Conservation (phyloP, 495 filamentous ascomycete genomes). For the Aspergillus hancockii region DNA sequence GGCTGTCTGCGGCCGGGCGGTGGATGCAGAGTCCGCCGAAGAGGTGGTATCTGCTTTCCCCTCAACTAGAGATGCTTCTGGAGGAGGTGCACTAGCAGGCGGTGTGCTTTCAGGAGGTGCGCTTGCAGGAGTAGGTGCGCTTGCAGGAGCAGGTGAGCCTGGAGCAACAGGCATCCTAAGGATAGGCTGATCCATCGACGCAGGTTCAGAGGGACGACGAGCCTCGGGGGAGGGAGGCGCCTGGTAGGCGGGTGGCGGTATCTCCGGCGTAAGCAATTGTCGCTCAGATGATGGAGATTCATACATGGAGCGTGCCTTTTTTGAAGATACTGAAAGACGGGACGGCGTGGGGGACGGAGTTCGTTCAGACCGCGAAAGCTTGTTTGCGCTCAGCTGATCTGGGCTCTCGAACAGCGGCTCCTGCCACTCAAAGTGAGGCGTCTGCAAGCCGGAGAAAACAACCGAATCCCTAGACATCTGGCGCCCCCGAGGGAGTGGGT, state of each 20-base stretch:
- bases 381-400: slow-evolving; percentile 34
- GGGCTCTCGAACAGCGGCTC: slow-evolving; percentile 55
- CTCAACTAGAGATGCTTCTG: slow-evolving; percentile 26
- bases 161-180: background rate
- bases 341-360: slow-evolving; percentile 38
- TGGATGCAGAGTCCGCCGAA: slow-evolving; percentile 67
- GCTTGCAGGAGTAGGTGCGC: slow-evolving; percentile 28
- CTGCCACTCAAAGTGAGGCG: slow-evolving; percentile 62
- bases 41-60: slow-evolving; percentile 52
- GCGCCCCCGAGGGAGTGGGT: slow-evolving; percentile 78
- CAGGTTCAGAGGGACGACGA: slow-evolving; percentile 14
- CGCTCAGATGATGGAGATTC: slow-evolving; percentile 29
- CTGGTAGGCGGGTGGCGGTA: slow-evolving; percentile 14
- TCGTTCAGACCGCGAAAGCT: slow-evolving; percentile 36
- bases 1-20: slow-evolving; percentile 58
- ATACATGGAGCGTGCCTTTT: slow-evolving; percentile 39
- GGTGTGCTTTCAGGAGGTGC: too few relatives aligned
- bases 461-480: slow-evolving; percentile 69
- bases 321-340: slow-evolving; percentile 26
- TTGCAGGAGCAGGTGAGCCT: slow-evolving; percentile 16
- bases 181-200: background rate
- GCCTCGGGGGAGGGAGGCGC: slow-evolving; percentile 14
- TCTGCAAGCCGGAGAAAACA: slow-evolving; percentile 61
- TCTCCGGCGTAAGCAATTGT: slow-evolving; percentile 19
- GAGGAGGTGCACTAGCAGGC: slow-evolving; percentile 23